phyloP scores from a whole-genome alignment of 2,329 filamentous ascomycete genomes.

The Scedosporium dehoogii region DNA sequence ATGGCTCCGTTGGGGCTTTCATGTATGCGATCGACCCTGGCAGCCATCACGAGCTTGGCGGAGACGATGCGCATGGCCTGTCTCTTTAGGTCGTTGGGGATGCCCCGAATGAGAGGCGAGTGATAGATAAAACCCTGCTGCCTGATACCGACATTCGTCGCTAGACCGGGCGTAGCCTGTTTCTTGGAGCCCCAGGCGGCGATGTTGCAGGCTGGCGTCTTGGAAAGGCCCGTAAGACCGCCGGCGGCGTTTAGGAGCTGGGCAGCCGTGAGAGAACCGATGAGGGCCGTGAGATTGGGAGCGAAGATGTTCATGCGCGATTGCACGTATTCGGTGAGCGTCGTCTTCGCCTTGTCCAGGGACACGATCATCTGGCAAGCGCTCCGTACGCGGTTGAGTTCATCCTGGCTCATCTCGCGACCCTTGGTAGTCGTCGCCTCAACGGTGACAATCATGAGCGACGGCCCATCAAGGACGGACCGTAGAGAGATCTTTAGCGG shows the following conservation, averaged over 20 bases:
- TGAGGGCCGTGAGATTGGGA: constrained; percentile 81
- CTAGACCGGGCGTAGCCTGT: constrained; percentile 64
- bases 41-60: constrained; percentile 87
- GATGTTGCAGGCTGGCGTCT: constrained; percentile 89
- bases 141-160: constrained; percentile 82
- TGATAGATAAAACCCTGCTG: constrained; percentile 92
- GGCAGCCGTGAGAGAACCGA: constrained; percentile 86
- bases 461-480: constrained; percentile 76
- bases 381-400: constrained; percentile 62
- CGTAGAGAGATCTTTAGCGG: constrained; percentile 65
- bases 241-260: constrained; percentile 94
- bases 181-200: constrained; percentile 86
- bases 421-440: constrained; percentile 88
- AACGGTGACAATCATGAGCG: constrained; percentile 90
- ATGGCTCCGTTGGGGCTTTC: constrained; percentile 71
- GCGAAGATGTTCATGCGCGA: constrained; percentile 96
- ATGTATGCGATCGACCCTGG: constrained; percentile 80
- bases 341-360: constrained; percentile 77
- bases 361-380: constrained; percentile 85
- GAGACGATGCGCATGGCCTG: constrained; percentile 94
- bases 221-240: constrained; percentile 77
- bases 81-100: constrained; percentile 78
- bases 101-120: constrained; percentile 76
- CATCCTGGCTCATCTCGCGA: constrained; percentile 61
- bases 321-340: constrained; percentile 86